These are phyloP conservation scores for Ceratocystis harringtonii DNA, from an alignment of 2,329 filamentous ascomycete species.

Conservation along the genomic window DNA sequence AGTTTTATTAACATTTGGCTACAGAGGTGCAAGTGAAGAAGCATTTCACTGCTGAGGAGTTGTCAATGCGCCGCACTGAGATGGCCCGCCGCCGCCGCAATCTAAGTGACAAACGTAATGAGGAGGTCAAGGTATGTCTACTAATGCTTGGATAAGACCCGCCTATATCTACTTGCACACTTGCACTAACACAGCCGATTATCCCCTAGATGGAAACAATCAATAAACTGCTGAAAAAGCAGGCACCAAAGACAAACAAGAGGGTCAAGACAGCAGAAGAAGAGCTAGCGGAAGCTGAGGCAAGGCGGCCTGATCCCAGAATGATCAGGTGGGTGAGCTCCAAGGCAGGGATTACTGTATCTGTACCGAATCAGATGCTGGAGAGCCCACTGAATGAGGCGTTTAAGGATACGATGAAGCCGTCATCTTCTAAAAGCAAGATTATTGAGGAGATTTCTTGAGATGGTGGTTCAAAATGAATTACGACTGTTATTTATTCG, in stretches of 20 bases:
- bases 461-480: neutral
- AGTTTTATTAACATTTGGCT: neutral
- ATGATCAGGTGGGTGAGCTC: slow-evolving; percentile 59
- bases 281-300: slow-evolving; percentile 32
- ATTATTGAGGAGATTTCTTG: slow-evolving; percentile 41
- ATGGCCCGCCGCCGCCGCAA: slow-evolving; percentile 48
- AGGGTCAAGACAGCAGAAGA: slow-evolving; percentile 29
- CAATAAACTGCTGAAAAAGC: slow-evolving; percentile 77
- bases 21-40: slow-evolving; percentile 50
- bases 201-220: slow-evolving; percentile 63
- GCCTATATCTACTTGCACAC: neutral
- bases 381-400: slow-evolving; percentile 44
- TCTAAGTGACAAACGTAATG: slow-evolving; percentile 48
- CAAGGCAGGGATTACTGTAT: slow-evolving; percentile 46
- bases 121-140: slow-evolving; percentile 42
- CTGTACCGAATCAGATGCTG: slow-evolving; percentile 54
- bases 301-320: slow-evolving; percentile 40
- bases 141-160: neutral
- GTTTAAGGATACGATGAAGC: slow-evolving; percentile 29
- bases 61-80: slow-evolving; percentile 46
- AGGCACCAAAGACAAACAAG: slow-evolving; percentile 58
- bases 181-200: neutral
- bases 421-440: slow-evolving; percentile 24
- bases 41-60: slow-evolving; percentile 44
- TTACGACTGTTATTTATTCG: neutral